Evolutionary conservation across 495 filamentous ascomycete genomes (phyloP), one percentile per base, ranked within the genome.

Genomic region (Penicillium malachiteum): DNA sequence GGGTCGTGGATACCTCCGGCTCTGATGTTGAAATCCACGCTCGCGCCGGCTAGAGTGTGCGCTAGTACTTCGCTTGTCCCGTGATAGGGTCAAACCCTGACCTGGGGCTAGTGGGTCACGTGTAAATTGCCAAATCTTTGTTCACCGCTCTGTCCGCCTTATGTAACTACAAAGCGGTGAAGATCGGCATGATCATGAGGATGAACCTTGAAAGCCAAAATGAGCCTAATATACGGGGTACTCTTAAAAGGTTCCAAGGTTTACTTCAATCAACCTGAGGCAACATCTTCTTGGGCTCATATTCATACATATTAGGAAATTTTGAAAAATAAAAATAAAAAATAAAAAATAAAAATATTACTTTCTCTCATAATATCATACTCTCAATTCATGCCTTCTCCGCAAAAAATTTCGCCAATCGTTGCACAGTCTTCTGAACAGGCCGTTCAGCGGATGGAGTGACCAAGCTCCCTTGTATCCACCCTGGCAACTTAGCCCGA

Each of bases 401-500:
- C 7, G 55, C 55, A 54, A 77, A 78, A 50, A 78, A 78, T 11
- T 55, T 67, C 6, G 70, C 62, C 33, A 78, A 58, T 30, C 68
- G 65, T 30, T 67, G 64, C 5, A 73, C 57, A 7, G 64, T 67
- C 47, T 33, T 48, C 30, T 65, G 64, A 21, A 67, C 68, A 11
- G 71, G 63, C n/a, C 66, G 63, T 40, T 37, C 50, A 11, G 58
- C 45, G 40, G 57, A 44, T 30, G 58, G 47, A 41, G 62, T 52
- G 6, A 61, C 64, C 50, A 76, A 57, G 44, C 74, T 78, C 17
- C 72, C 73, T 41, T 80, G 81, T 62, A 98, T 97, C 94, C 94
- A 98, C 3, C 80, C 84, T 11, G 94, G 94, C 56, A 98, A 66
- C 72, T 97, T 97, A 2, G 68, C 75, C 65, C 81, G 80, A 50